Percentiles rank a stretch among this genome's conserved stretches.
Evolutionary conservation across 768 basidiomycete species (phyloP).

Genomic region (Suillus subaureus): DNA sequence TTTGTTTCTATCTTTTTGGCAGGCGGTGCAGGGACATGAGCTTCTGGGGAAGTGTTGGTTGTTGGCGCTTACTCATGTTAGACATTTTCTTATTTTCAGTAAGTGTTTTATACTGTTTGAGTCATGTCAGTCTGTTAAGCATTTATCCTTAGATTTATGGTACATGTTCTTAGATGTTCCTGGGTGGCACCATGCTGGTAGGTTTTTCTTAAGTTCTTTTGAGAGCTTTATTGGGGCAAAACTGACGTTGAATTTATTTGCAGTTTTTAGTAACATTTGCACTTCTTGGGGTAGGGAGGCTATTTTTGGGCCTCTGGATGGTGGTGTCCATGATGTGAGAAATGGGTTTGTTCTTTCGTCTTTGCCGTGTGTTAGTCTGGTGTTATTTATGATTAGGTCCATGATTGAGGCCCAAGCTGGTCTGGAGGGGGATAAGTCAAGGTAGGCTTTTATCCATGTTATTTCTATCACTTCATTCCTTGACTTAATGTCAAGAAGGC

Average conservation of each 20-base stretch:
- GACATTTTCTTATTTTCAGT: no score
- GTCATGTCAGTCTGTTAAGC: neutral
- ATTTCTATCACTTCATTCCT: constrained; percentile 9
- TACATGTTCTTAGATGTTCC: neutral
- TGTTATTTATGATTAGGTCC: neutral
- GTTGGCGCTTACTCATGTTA: no score
- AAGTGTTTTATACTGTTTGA: no score
- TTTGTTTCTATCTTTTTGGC: no score
- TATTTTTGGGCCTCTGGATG: neutral
- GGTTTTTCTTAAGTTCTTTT: neutral
- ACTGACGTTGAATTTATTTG: neutral
- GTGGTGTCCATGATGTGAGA: constrained; percentile 14
- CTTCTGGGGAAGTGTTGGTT: no score
- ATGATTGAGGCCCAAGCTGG: neutral
- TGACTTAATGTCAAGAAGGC: neutral
- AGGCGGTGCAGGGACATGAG: no score
- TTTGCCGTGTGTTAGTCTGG: neutral
- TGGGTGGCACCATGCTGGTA: constrained; percentile 18
- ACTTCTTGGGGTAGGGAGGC: neutral
- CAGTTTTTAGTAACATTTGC: neutral
- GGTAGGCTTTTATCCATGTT: neutral
- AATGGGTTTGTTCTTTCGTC: constrained; percentile 1
- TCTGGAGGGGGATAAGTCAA: neutral
- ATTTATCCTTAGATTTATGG: neutral
- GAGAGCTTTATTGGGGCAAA: constrained; percentile 7